Evolutionary conservation across 1,284 basidiomycete genomes (phyloP), one percentile per base, ranked within the genome.

Genomic region (Ustilago hordei): DNA sequence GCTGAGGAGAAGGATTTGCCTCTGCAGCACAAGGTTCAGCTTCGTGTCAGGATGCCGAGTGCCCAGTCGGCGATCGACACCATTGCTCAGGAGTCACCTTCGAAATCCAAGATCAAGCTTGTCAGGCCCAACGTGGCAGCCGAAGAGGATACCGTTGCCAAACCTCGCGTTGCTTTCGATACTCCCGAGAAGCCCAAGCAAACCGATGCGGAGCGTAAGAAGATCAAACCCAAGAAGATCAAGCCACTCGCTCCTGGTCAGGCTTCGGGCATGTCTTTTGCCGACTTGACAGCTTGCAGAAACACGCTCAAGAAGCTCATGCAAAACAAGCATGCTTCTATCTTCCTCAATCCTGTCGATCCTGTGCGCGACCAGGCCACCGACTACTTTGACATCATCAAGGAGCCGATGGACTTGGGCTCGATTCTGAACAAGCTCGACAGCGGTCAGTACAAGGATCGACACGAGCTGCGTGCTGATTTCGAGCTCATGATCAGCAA

Each of bases 381-480:
- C 4, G 73, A 86, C 63, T 98, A 98, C 86, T 94, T 95, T 81
- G 91, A 93, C 60, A 88, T 96, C 66, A 93, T 99, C 87, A 93
- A 93, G 85, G 89, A 92, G 15, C 96, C 97, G 0, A 98, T 99
- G 94, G 96, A 99, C 85, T 88, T 99, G 13, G 91, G 91, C 56
- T 95, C 95, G 0, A 93, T 97, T 88, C 89, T 89, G 23, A 93
- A 93, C 61, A 98, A 97, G 87, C 88, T 99, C 31, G 92, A 94
- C 81, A 91, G 90, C 69, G 95, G 95, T 0, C 77, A 84, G 60
- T 99, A 98, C 88, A 90, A 91, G 70, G 91, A 93, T 81, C 91
- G 95, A 28, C 91, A 92, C 82, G 92, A 90, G 23, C 96, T 98
- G 85, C 91, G 92, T 80, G 89, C 89, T 19, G 96, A 99, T 86